phyloP scores from a whole-genome alignment of 768 basidiomycete species.

The Hortiboletus flavorubellus region DNA sequence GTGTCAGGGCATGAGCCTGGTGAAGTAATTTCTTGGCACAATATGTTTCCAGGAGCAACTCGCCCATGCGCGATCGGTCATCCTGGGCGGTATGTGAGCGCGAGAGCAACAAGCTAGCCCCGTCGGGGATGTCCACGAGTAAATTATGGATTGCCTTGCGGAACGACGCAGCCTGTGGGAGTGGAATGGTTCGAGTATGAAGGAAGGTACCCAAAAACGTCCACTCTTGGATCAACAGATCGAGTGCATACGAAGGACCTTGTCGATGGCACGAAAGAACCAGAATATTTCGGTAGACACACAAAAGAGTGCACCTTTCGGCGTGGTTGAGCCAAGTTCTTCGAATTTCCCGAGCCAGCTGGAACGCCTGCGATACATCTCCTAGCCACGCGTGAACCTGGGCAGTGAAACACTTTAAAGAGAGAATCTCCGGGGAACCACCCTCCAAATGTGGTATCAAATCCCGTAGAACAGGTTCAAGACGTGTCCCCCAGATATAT shows the following conservation, averaged over 20 bases:
- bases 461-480: constrained; percentile 33
- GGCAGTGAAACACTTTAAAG: constrained; percentile 29
- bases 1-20: constrained; percentile 40
- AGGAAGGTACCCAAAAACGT: constrained; percentile 26
- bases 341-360: constrained; percentile 26
- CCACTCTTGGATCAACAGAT: constrained; percentile 42
- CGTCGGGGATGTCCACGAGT: constrained; percentile 33
- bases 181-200: neutral
- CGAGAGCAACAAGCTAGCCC: constrained; percentile 24
- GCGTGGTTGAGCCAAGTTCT: constrained; percentile 17
- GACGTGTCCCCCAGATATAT: constrained; percentile 36
- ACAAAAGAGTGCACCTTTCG: constrained; percentile 21
- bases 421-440: constrained; percentile 16
- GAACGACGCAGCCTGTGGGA: constrained; percentile 24
- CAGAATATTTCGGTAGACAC: constrained; percentile 38
- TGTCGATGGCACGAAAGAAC: constrained; percentile 34
- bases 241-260: constrained; percentile 34
- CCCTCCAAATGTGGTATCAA: constrained; percentile 23
- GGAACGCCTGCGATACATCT: constrained; percentile 34
- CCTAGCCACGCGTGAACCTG: constrained; percentile 37
- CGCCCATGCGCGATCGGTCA: constrained; percentile 32
- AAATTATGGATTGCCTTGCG: constrained; percentile 27
- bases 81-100: constrained; percentile 24
- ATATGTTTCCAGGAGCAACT: constrained; percentile 42
- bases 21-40: constrained; percentile 31